A percentile compares a stretch with the other conserved stretches of the same genome.
These are phyloP conservation scores for Penicillium hordei DNA, from an alignment of 2,329 filamentous ascomycete genomes.

Conservation along the genomic window DNA sequence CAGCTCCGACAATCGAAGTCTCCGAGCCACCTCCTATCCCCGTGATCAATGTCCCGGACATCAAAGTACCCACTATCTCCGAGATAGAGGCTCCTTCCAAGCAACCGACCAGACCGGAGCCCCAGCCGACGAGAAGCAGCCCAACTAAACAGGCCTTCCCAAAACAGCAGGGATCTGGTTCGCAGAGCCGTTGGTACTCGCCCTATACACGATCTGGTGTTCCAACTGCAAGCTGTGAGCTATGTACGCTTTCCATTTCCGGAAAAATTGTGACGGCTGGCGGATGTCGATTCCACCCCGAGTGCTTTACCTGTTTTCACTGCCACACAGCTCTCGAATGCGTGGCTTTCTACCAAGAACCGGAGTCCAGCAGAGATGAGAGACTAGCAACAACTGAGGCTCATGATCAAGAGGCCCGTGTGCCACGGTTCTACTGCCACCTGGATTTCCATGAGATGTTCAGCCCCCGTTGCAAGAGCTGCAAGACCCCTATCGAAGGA, in stretches of 20 bases:
- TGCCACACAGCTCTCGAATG: conserved; percentile 89
- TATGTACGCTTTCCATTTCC: conserved; percentile 80
- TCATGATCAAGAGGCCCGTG: conserved; percentile 60
- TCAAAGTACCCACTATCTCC: conserved; percentile 41
- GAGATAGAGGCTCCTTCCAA: conserved; percentile 30
- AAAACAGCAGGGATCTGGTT: conserved; percentile 40
- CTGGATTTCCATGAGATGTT: conserved; percentile 98
- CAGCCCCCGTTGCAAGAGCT: conserved; percentile 90
- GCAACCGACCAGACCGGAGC: conserved; percentile 17
- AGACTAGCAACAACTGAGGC: conserved; percentile 67
- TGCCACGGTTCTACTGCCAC: conserved; percentile 89
- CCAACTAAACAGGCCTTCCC: conserved; percentile 30
- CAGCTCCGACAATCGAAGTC: conserved; percentile 45
- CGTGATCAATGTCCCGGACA: conserved; percentile 54
- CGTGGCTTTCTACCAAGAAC: conserved; percentile 94
- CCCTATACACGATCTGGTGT: conserved; percentile 49
- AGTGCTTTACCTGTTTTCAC: conserved; percentile 86
- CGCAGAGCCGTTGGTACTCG: conserved; percentile 37
- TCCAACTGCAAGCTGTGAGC: conserved; percentile 73
- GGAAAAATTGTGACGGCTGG: conserved; percentile 85
- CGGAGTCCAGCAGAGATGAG: conserved; percentile 66
- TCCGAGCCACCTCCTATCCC: conserved; percentile 43
- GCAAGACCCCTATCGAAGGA: conserved; percentile 92
- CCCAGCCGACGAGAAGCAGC: conserved; percentile 15
- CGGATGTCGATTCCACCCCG: conserved; percentile 82